These are phyloP conservation scores for Taiozyma sp. DNA, from an alignment of 1,139 yeast species.

Conservation along the genomic window DNA sequence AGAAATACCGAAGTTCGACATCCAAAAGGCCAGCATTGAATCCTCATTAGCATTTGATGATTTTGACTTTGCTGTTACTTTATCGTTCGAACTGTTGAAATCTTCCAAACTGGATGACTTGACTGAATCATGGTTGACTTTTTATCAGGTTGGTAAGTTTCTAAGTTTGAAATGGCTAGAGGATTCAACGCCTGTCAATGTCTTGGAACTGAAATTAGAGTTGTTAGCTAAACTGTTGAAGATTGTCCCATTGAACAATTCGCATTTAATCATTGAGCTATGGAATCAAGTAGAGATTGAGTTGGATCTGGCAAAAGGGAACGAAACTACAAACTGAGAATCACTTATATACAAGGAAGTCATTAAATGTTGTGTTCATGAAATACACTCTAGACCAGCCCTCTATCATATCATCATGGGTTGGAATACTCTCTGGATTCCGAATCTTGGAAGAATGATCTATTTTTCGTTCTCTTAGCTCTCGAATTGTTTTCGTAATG, in stretches of 20 bases:
- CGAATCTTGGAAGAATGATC: neutral
- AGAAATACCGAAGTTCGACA: constrained; percentile 3
- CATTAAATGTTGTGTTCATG: neutral
- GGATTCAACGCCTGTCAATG: constrained; percentile 23
- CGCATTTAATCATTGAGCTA: constrained; percentile 26
- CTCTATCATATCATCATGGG: neutral
- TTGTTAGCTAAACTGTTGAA: constrained; percentile 43
- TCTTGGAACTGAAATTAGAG: constrained; percentile 39
- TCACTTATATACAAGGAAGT: neutral
- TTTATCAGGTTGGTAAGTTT: constrained; percentile 49
- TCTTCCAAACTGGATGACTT: constrained; percentile 19
- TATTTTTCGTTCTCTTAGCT: neutral
- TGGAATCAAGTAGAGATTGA: constrained; percentile 36
- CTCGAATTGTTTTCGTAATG: neutral
- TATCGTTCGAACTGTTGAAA: constrained; percentile 29
- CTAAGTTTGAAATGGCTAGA: neutral
- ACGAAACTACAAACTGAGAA: neutral
- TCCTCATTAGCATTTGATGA: constrained; percentile 49
- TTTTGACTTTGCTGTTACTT: constrained; percentile 45
- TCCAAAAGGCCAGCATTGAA: constrained; percentile 39
- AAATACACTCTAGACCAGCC: neutral
- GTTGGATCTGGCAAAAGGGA: constrained; percentile 22
- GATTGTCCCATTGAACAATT: constrained; percentile 30
- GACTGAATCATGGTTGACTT: constrained; percentile 49
- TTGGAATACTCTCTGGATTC: neutral